phyloP scores from a whole-genome alignment of 805 yeast species.

The Candida ipomoeae region DNA sequence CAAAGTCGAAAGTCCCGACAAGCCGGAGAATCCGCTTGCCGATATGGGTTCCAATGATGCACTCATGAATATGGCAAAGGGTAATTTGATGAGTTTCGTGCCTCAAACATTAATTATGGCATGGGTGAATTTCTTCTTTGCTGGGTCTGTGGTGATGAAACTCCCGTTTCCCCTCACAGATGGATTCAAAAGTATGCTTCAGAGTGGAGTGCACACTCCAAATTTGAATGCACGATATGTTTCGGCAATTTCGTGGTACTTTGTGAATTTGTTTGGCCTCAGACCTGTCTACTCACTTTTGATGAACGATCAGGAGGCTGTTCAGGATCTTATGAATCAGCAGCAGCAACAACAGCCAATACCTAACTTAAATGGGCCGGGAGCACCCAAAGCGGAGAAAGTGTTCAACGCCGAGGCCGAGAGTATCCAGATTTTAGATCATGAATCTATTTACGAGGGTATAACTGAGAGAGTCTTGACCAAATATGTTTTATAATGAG shows the following conservation, averaged over 20 bases:
- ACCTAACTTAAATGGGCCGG: conserved; percentile 47
- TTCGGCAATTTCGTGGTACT: conserved; percentile 92
- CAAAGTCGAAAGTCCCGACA: conserved; percentile 36
- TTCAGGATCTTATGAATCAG: conserved; percentile 40
- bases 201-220: conserved; percentile 76
- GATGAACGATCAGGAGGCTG: conserved; percentile 49
- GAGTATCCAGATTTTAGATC: conserved; percentile 59
- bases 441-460: conserved; percentile 47
- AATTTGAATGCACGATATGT: conserved; percentile 92
- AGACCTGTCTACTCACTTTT: conserved; percentile 72
- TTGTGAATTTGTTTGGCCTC: conserved; percentile 80
- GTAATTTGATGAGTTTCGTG: conserved; percentile 74
- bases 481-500: conserved; percentile 3
- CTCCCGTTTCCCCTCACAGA: conserved; percentile 89
- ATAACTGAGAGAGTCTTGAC: conserved; percentile 35
- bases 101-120: conserved; percentile 95
- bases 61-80: conserved; percentile 72
- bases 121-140: conserved; percentile 91
- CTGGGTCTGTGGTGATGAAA: conserved; percentile 75
- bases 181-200: conserved; percentile 89
- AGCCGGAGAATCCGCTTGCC: conserved; percentile 56
- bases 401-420: conserved; percentile 70
- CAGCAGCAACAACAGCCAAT: conserved; percentile 39
- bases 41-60: conserved; percentile 73
- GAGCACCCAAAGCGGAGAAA: conserved; percentile 59